These are phyloP conservation scores for Penicillium riverlandense DNA, from an alignment of 495 filamentous ascomycete genomes.

Conservation along the genomic window DNA sequence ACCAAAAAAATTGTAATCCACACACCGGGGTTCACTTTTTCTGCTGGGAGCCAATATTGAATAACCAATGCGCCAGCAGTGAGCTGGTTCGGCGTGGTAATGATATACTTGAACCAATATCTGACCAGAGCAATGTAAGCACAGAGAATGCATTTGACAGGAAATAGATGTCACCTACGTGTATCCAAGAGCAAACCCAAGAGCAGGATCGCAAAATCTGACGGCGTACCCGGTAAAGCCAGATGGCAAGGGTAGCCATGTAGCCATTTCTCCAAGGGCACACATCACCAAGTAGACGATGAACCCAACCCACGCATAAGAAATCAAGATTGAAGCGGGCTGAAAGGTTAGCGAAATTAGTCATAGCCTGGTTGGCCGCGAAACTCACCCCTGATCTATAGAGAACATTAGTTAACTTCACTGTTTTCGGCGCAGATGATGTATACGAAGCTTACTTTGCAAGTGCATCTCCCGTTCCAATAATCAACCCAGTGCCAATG, in stretches of 20 bases:
- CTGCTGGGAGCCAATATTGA: slow-evolving; percentile 55
- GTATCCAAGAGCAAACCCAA: slow-evolving; percentile 64
- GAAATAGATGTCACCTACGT: slow-evolving; percentile 25
- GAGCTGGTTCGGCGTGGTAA: slow-evolving; percentile 74
- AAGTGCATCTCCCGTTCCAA: slow-evolving; percentile 60
- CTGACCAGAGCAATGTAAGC: slow-evolving; percentile 8
- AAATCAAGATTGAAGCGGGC: slow-evolving; percentile 68
- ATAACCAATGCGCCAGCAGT: slow-evolving; percentile 75
- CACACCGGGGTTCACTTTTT: slow-evolving; percentile 38
- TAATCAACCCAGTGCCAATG: slow-evolving; percentile 68
- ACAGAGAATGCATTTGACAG: background rate
- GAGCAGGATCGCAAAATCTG: slow-evolving; percentile 56
- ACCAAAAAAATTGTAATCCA: slow-evolving; percentile 51
- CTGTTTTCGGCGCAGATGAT: background rate
- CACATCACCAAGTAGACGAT: slow-evolving; percentile 61
- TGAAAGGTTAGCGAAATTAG: slow-evolving; percentile 30
- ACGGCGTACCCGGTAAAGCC: slow-evolving; percentile 57
- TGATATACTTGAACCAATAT: slow-evolving; percentile 62
- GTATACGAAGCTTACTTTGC: slow-evolving; percentile 33
- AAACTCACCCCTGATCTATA: slow-evolving; percentile 32
- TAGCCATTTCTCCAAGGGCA: slow-evolving; percentile 61
- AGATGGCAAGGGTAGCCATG: slow-evolving; percentile 55
- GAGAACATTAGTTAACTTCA: slow-evolving; percentile 2
- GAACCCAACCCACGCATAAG: slow-evolving; percentile 53
- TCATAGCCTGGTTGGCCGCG: background rate